phyloP scores from a whole-genome alignment of 1,284 basidiomycete genomes.

The Agaricales sp. region DNA sequence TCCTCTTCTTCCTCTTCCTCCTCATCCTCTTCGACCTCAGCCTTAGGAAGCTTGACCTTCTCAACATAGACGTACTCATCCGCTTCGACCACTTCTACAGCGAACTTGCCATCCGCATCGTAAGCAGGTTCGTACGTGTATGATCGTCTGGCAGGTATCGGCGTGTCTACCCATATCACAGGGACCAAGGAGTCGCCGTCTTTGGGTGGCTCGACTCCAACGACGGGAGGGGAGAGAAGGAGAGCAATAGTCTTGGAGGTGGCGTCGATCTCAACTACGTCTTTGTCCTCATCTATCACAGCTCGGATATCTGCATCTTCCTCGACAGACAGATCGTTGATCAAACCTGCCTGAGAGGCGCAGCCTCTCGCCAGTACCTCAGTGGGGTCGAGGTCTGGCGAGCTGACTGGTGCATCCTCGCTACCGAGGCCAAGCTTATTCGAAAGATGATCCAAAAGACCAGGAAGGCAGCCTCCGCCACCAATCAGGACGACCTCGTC shows the following conservation, averaged over 20 bases:
- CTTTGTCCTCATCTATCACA: slow-evolving; percentile 38
- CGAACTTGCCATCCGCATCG: slow-evolving; percentile 51
- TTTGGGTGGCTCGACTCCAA: slow-evolving; percentile 29
- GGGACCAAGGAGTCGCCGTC: slow-evolving; percentile 54
- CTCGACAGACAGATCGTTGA: slow-evolving; percentile 34
- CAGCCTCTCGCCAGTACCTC: slow-evolving; percentile 85
- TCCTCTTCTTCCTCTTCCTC: slow-evolving; percentile 53
- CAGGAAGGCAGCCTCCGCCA: slow-evolving; percentile 79
- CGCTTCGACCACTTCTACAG: slow-evolving; percentile 85
- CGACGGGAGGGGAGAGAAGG: slow-evolving; percentile 55
- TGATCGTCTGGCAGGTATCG: slow-evolving; percentile 68
- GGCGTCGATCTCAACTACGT: slow-evolving; percentile 36
- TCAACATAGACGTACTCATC: slow-evolving; percentile 74
- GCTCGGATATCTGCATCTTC: slow-evolving; percentile 38
- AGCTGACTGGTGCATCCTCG: slow-evolving; percentile 28
- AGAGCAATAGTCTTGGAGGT: slow-evolving; percentile 71
- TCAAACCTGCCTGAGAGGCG: slow-evolving; percentile 76
- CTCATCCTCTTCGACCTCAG: slow-evolving; percentile 43
- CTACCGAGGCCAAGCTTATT: slow-evolving; percentile 43
- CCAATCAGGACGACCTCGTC: slow-evolving; percentile 93
- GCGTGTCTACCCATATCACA: slow-evolving; percentile 62
- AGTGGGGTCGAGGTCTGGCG: slow-evolving; percentile 64
- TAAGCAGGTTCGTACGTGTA: slow-evolving; percentile 64
- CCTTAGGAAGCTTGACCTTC: slow-evolving; percentile 40
- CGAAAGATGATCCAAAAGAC: slow-evolving; percentile 66